phyloP scores from a whole-genome alignment of 257 asterid genomes.

The Apocynum venetum region DNA sequence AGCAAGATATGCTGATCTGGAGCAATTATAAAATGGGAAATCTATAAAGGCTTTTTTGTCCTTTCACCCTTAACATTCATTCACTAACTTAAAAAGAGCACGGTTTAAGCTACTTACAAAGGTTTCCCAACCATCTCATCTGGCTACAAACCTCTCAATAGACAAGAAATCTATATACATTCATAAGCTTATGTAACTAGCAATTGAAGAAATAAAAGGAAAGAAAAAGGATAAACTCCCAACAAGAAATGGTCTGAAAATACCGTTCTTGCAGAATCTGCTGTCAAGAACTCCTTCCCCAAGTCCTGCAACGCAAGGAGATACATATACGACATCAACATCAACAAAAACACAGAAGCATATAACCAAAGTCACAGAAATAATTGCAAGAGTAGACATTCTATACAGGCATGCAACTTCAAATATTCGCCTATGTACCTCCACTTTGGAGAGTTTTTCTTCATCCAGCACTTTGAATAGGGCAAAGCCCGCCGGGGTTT shows the following conservation, averaged over 20 bases:
- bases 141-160: neutral
- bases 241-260: neutral
- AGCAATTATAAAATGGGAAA: neutral
- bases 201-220: neutral
- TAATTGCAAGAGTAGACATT: neutral
- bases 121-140: neutral
- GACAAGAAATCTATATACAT: neutral
- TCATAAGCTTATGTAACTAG: neutral
- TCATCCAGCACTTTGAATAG: slow-evolving; percentile 57
- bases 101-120: neutral
- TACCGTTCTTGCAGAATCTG: slow-evolving; percentile 83
- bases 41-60: neutral
- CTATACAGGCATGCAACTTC: neutral
- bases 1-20: neutral
- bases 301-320: slow-evolving; percentile 46
- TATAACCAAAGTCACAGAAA: neutral
- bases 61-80: neutral
- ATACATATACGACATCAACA: neutral
- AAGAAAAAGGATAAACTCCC: neutral
- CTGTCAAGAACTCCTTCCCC: slow-evolving; percentile 59
- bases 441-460: slow-evolving; percentile 56
- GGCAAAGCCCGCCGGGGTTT: slow-evolving; percentile 62
- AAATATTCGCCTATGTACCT: slow-evolving; percentile 20
- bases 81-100: neutral
- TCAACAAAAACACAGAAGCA: neutral